Base-by-base conservation (phyloP, 2,329 filamentous ascomycete species). In the Amauroascus verrucosus region DNA sequence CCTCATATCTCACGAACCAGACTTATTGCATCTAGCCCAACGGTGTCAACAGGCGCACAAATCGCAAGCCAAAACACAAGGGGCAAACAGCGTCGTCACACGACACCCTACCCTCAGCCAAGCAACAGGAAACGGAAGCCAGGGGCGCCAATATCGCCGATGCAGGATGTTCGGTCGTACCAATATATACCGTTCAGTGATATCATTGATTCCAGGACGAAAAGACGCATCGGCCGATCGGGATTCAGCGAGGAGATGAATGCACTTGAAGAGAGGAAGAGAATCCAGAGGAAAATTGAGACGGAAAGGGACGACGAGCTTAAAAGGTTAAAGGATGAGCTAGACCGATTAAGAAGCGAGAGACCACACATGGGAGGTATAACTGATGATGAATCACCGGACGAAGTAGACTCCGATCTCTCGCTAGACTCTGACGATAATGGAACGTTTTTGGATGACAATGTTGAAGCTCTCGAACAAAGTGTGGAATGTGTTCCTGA, bases 241-340 rank as follows among this genome's bases (percentile, higher is more conserved):
- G 70, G 73, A 3, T 58, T 76, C 45, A 75, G 73, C 53, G 68
- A 74, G 55, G 73, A 75, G 55, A 69, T 73, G 54, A 74, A 74
- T 57, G 61, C 65, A 22, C 66, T 72, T 35, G 65, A 74, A 37
- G 66, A 67, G 5, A 71, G 72, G 52, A 70, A 68, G 55, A 66
- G 66, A 20, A 59, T 56, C 11, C 60, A 63, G 18, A 54, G 48
- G 14, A 60, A 59, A 30, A 46, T 61, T 38, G 54, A 61, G 14
- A 62, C 61, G 32, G 59, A 64, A 38, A 65, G 65, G 46, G 65
- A 67, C 28, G 56, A 62, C 6, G 62, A 69, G 48, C 45, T 70
- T 18, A 58, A 58, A 38, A 52, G 40, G 5, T 54, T 67, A 35
- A 59, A 59, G 37, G 51, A 61, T n/a, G 60, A 66, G 51, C 50